phyloP scores from a whole-genome alignment of 768 basidiomycete species.

The Suillus spraguei region DNA sequence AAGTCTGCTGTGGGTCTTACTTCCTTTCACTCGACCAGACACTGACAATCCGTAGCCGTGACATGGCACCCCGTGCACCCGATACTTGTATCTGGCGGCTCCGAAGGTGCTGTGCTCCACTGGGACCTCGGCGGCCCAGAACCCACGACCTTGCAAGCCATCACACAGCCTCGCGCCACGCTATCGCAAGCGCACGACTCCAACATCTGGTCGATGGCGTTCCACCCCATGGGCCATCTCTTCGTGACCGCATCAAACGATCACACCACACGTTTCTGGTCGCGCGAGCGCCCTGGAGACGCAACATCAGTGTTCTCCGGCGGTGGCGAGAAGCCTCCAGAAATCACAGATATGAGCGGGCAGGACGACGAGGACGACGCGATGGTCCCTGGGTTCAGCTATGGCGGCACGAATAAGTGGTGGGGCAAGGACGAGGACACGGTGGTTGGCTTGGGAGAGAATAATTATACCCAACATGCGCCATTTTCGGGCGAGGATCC shows the following conservation, averaged over 20 bases:
- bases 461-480: constrained; percentile 26
- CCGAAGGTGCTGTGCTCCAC: constrained; percentile 91
- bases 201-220: constrained; percentile 94
- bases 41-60: constrained; percentile 54
- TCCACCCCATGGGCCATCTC: constrained; percentile 94
- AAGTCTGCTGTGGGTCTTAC: constrained; percentile 84
- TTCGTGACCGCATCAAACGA: constrained; percentile 96
- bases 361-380: constrained; percentile 76
- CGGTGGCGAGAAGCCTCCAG: constrained; percentile 85
- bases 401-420: constrained; percentile 39
- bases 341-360: constrained; percentile 55
- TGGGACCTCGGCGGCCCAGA: constrained; percentile 84
- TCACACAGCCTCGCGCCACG: constrained; percentile 70
- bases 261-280: constrained; percentile 99
- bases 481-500: constrained; percentile 27
- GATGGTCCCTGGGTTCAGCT: constrained; percentile 76
- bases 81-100: constrained; percentile 90
- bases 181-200: constrained; percentile 98
- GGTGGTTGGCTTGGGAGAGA: constrained; percentile 11
- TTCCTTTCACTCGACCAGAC: neutral
- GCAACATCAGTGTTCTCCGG: constrained; percentile 74
- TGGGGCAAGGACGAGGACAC: constrained; percentile 52
- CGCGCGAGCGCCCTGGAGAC: constrained; percentile 87
- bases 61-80: constrained; percentile 97
- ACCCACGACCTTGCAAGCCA: constrained; percentile 37